Conservation (phyloP, 2,329 filamentous ascomycete species). For the Orbilia oligospora region DNA sequence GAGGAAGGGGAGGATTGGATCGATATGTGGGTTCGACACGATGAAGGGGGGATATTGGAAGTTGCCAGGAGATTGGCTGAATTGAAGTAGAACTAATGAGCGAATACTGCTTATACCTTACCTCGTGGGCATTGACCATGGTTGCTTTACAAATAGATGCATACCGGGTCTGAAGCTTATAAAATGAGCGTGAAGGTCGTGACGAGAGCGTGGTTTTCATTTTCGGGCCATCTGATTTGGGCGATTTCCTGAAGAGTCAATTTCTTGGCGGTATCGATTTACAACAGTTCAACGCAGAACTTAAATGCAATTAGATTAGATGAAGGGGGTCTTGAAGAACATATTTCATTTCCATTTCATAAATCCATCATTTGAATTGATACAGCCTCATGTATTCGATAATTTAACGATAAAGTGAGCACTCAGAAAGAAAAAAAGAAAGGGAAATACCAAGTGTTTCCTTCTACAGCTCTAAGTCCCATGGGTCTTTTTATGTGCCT, state of each 20-base stretch:
- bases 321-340: too few relatives aligned
- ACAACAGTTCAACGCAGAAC: neutral
- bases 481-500: conserved; percentile 28
- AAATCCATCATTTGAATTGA: too few relatives aligned
- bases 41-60: conserved; percentile 72
- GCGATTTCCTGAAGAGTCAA: neutral
- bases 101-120: neutral
- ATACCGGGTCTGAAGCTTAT: neutral
- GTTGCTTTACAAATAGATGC: neutral
- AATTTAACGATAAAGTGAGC: too few relatives aligned
- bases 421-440: too few relatives aligned
- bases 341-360: too few relatives aligned
- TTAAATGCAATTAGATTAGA: too few relatives aligned
- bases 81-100: conserved; percentile 1
- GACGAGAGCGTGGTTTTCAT: too few relatives aligned
- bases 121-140: too few relatives aligned
- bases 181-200: neutral
- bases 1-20: conserved; percentile 74
- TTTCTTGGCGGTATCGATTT: neutral
- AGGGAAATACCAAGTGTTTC: too few relatives aligned
- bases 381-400: too few relatives aligned
- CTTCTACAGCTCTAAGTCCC: neutral
- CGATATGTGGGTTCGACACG: conserved; percentile 74
- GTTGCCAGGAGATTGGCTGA: conserved; percentile 69
- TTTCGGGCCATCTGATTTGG: neutral